phyloP scores from a whole-genome alignment of 2,329 filamentous ascomycete genomes.

The Verticillium zaregamsianum region DNA sequence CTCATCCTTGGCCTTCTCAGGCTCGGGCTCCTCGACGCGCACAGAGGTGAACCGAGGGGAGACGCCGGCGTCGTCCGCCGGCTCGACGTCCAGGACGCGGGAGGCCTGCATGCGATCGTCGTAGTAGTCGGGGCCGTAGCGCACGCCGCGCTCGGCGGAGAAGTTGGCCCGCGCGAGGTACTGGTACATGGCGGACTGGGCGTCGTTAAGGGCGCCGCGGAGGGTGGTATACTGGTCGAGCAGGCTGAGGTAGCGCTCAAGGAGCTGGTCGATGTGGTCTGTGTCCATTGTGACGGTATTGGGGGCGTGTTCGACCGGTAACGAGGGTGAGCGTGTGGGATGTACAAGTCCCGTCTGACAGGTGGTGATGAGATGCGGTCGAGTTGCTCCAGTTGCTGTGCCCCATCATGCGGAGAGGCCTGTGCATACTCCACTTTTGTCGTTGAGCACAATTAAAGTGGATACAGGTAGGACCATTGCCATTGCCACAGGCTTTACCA shows the following conservation, averaged over 20 bases:
- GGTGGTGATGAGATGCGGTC: too few relatives aligned
- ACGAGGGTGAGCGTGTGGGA: too few relatives aligned
- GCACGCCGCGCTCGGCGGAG: constrained; percentile 54
- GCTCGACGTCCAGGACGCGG: constrained; percentile 33
- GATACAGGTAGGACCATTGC: too few relatives aligned
- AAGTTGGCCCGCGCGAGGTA: constrained; percentile 73
- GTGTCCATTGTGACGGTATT: constrained; percentile 4
- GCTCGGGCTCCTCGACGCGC: constrained; percentile 17
- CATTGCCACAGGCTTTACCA: too few relatives aligned
- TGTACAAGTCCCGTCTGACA: too few relatives aligned
- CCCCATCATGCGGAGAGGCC: too few relatives aligned
- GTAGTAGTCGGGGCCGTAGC: constrained; percentile 68
- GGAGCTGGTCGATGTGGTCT: constrained; percentile 54
- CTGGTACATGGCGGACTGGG: constrained; percentile 54
- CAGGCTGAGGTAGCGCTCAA: constrained; percentile 61
- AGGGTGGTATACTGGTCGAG: constrained; percentile 64
- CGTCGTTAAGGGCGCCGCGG: constrained; percentile 45
- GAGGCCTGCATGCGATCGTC: constrained; percentile 68
- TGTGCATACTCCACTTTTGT: too few relatives aligned
- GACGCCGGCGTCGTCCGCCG: constrained; percentile 3
- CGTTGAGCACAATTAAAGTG: too few relatives aligned
- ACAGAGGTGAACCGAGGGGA: constrained; percentile 1
- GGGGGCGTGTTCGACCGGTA: background rate
- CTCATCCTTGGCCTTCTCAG: constrained; percentile 7
- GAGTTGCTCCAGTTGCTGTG: too few relatives aligned